A percentile compares a stretch with the other conserved stretches of the same genome.
Conservation (phyloP, 495 filamentous ascomycete genomes). For the Penicillium riverlandense region DNA sequence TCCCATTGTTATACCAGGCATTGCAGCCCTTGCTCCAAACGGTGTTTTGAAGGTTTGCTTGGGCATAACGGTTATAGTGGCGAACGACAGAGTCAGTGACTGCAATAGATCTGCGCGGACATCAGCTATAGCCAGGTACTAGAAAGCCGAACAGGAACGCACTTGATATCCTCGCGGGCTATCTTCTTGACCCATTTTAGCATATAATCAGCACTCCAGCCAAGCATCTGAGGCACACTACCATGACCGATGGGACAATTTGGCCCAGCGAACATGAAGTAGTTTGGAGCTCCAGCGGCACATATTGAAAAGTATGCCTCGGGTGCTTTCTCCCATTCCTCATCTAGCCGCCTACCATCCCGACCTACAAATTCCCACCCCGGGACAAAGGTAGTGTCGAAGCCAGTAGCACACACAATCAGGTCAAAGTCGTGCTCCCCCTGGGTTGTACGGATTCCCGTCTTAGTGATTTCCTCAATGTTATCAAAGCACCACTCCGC, state of each 20-base stretch:
- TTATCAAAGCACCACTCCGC: slow-evolving; percentile 34
- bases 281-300: slow-evolving; percentile 35
- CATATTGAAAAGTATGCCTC: slow-evolving; percentile 32
- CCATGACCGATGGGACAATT: slow-evolving; percentile 46
- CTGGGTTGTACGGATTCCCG: slow-evolving; percentile 30
- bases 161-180: slow-evolving; percentile 36
- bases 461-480: slow-evolving; percentile 42
- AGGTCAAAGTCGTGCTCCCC: slow-evolving; percentile 31
- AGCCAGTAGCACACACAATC: slow-evolving; percentile 44
- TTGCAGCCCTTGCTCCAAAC: slow-evolving; percentile 38
- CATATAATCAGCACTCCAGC: slow-evolving; percentile 31
- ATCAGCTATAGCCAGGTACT: background rate
- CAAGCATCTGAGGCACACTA: slow-evolving; percentile 43
- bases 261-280: slow-evolving; percentile 48
- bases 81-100: slow-evolving; percentile 28
- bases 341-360: slow-evolving; percentile 18
- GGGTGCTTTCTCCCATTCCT: slow-evolving; percentile 14
- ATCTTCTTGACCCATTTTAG: slow-evolving; percentile 36
- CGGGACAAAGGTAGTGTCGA: slow-evolving; percentile 33
- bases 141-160: background rate
- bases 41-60: slow-evolving; percentile 28
- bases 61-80: slow-evolving; percentile 30
- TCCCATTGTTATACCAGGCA: slow-evolving; percentile 43
- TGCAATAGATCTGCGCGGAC: slow-evolving; percentile 10
- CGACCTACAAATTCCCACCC: slow-evolving; percentile 24